Evolutionary conservation across 1,284 basidiomycete species (phyloP).

Genomic region (Grifola frondosa): DNA sequence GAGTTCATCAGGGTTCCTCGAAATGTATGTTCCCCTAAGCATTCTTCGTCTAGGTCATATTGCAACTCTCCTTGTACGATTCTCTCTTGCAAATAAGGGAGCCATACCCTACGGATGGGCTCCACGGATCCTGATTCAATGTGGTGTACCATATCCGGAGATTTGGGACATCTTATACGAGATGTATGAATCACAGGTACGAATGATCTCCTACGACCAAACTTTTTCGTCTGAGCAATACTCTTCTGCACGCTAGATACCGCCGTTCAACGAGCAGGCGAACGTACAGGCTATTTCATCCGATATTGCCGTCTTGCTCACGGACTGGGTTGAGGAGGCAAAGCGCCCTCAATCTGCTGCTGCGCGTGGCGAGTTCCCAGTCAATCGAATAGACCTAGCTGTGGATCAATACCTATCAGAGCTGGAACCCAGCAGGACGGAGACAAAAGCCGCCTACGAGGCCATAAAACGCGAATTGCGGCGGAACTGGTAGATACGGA

Average conservation of each 20-base stretch:
- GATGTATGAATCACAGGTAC: slow-evolving; percentile 85
- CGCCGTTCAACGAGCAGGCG: slow-evolving; percentile 77
- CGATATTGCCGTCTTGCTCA: slow-evolving; percentile 73
- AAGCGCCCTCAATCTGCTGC: slow-evolving; percentile 57
- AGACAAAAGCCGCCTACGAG: slow-evolving; percentile 66
- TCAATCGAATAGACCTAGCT: slow-evolving; percentile 65
- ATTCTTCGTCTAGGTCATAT: slow-evolving; percentile 53
- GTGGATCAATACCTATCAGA: slow-evolving; percentile 72
- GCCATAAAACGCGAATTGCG: slow-evolving; percentile 65
- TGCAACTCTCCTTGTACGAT: slow-evolving; percentile 67
- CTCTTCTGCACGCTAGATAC: slow-evolving; percentile 48
- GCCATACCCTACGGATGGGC: slow-evolving; percentile 76
- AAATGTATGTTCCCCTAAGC: too few relatives aligned
- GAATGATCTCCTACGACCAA: slow-evolving; percentile 17
- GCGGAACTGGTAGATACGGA: slow-evolving; percentile 54
- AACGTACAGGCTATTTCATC: slow-evolving; percentile 77
- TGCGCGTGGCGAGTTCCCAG: slow-evolving; percentile 63
- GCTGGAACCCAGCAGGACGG: slow-evolving; percentile 53
- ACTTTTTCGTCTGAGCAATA: background rate
- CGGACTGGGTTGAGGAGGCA: slow-evolving; percentile 75
- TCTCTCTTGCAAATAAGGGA: slow-evolving; percentile 62
- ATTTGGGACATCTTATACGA: slow-evolving; percentile 85
- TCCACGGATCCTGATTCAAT: slow-evolving; percentile 72
- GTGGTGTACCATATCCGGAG: slow-evolving; percentile 71
- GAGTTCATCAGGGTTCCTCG: slow-evolving; percentile 37